phyloP scores from a whole-genome alignment of 805 yeast species.

The Candida wancherniae region DNA sequence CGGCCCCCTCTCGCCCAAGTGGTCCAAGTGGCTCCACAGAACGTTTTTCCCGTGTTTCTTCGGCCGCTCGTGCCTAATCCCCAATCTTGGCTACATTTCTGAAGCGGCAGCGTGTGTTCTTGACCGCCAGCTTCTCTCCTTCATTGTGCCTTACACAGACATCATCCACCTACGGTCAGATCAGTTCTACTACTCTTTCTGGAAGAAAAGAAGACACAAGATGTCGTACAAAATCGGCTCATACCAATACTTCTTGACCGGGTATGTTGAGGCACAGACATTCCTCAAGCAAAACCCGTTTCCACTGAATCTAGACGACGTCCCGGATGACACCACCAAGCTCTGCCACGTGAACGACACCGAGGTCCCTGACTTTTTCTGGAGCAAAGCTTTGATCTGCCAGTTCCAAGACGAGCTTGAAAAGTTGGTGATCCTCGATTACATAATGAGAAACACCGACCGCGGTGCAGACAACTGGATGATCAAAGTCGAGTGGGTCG shows the following conservation, averaged over 20 bases:
- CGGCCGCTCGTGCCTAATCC: constrained; percentile 68
- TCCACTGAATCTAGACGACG: constrained; percentile 29
- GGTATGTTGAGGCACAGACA: constrained; percentile 55
- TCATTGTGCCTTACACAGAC: constrained; percentile 64
- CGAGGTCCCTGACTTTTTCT: constrained; percentile 31
- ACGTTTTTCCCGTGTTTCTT: constrained; percentile 74
- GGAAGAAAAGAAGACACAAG: constrained; percentile 31
- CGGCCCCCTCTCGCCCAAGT: constrained; percentile 71
- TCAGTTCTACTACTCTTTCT: constrained; percentile 49
- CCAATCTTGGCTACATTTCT: constrained; percentile 66
- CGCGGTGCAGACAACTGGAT: constrained; percentile 76
- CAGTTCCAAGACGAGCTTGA: constrained; percentile 61
- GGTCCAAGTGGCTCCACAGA: constrained; percentile 76
- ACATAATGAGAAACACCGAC: constrained; percentile 71
- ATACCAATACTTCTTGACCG: constrained; percentile 57
- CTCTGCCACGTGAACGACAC: constrained; percentile 5
- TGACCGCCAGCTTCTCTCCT: constrained; percentile 54
- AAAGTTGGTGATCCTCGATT: constrained; percentile 65
- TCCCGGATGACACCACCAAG: constrained; percentile 12
- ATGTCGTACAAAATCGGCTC: constrained; percentile 53
- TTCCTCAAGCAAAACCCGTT: constrained; percentile 55
- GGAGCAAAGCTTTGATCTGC: constrained; percentile 47
- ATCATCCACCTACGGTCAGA: constrained; percentile 46
- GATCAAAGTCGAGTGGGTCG: constrained; percentile 50
- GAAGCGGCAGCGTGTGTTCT: constrained; percentile 69